phyloP scores from a whole-genome alignment of 1,139 yeast genomes.

The Hanseniaspora gamundiae region DNA sequence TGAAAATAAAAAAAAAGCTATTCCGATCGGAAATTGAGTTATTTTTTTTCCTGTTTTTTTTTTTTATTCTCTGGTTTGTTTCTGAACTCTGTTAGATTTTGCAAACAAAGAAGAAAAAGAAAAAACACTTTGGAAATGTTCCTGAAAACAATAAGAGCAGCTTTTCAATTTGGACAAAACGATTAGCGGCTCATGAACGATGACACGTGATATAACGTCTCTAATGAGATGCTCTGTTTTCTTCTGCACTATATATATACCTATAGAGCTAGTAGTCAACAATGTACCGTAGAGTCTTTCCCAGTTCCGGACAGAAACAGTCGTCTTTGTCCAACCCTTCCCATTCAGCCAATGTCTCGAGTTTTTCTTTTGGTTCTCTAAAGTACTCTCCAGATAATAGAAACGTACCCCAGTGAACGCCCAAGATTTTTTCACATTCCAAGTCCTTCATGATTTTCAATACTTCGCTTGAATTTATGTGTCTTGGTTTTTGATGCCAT shows the following conservation, averaged over 20 bases:
- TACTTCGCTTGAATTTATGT: slow-evolving; percentile 73
- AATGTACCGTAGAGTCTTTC: slow-evolving; percentile 29
- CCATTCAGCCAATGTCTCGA: slow-evolving; percentile 29
- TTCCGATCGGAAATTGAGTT: no score
- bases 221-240: no score
- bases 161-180: no score
- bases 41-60: slow-evolving; percentile 3
- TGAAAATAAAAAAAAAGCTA: no score
- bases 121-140: no score
- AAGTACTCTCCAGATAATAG: slow-evolving; percentile 79
- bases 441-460: slow-evolving; percentile 53
- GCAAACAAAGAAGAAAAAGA: no score
- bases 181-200: no score
- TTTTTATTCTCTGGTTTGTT: slow-evolving; percentile 1
- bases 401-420: slow-evolving; percentile 96
- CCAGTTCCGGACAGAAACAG: slow-evolving; percentile 41
- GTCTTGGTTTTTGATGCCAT: slow-evolving; percentile 89
- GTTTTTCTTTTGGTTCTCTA: slow-evolving; percentile 58
- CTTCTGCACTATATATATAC: no score
- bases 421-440: slow-evolving; percentile 52
- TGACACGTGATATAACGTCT: no score
- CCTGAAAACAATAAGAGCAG: no score
- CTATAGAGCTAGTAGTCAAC: neutral
- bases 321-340: slow-evolving; percentile 24
- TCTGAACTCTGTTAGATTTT: neutral